Evolutionary conservation across 352 stramenopile genomes (phyloP).

Genomic region (Phytophthora pisi): DNA sequence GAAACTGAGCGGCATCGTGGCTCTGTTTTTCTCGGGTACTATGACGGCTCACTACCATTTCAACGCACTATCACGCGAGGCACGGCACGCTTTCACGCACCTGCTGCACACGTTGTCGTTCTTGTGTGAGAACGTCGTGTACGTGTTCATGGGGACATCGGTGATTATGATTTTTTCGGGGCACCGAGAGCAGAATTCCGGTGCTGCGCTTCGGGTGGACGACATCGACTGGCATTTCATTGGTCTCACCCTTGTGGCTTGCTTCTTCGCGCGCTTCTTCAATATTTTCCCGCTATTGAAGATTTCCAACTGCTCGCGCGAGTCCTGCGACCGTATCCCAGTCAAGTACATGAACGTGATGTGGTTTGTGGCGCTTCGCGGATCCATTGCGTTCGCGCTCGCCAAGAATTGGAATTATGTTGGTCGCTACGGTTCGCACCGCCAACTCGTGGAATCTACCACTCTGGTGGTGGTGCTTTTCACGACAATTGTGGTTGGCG

Average conservation of each 20-base stretch:
- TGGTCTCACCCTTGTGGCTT: slow-evolving; percentile 64
- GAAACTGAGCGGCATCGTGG: slow-evolving; percentile 92
- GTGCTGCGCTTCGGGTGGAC: slow-evolving; percentile 65
- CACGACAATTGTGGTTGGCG: slow-evolving; percentile 85
- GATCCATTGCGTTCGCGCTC: slow-evolving; percentile 93
- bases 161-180: slow-evolving; percentile 83
- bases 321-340: slow-evolving; percentile 57
- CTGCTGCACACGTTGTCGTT: slow-evolving; percentile 82
- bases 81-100: slow-evolving; percentile 83
- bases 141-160: slow-evolving; percentile 88
- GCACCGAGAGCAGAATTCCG: slow-evolving; percentile 53
- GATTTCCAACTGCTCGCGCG: slow-evolving; percentile 72
- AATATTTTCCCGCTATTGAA: slow-evolving; percentile 80
- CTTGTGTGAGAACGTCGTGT: slow-evolving; percentile 82
- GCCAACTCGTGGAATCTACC: slow-evolving; percentile 82
- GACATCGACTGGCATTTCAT: slow-evolving; percentile 87
- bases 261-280: slow-evolving; percentile 70
- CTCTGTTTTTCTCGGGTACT: slow-evolving; percentile 93
- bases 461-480: slow-evolving; percentile 87
- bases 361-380: slow-evolving; percentile 93
- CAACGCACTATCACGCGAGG: slow-evolving; percentile 78
- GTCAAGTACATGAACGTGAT: slow-evolving; percentile 84
- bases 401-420: slow-evolving; percentile 86
- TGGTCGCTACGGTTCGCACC: slow-evolving; percentile 69
- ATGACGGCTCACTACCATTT: slow-evolving; percentile 91